Evolutionary conservation across 805 yeast species (phyloP), one percentile per base, ranked within the genome.

Genomic region (Yarrowia yakushimensis): DNA sequence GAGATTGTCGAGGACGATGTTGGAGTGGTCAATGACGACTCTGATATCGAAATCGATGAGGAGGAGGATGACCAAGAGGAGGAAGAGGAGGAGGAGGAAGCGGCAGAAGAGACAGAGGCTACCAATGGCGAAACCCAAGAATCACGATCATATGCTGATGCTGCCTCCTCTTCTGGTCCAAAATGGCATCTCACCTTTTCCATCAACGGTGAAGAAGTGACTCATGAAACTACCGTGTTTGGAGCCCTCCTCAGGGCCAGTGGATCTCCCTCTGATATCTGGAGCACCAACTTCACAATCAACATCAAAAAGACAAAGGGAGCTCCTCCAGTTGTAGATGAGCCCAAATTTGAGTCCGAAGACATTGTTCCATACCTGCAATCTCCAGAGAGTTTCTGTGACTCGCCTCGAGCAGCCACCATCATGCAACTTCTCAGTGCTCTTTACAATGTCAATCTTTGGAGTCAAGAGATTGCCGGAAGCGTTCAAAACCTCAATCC

Each of bases 181-280:
- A 65, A 72, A 27, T 76, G 78, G 76, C 72, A 78, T 59, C 74
- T 85, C 60, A 87, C 84, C 62, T 89, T 89, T 69, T 74, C 75
- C 0, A 74, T 85, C 12, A 77, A 84, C 65, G 89, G 81, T 4
- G 84, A 83, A 63, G 75, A 72, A 0, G 77, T 88, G 27, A 86
- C 90, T 2, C 77, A 77, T 37, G 88, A 82, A 59, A 83, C 88
- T 0, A 89, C 96, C 0, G 79, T 90, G 2, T 88, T 85, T 72
- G 94, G 94, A 0, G 92, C 90, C 0, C 76, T 87, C 13, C 69
- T 63, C 61, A 65, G 28, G 65, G 37, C 55, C 45, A 33, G 50
- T 68, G 60, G 66, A 57, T 37, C 42, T 46, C 62, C 54, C 2
- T 23, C 33, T 11, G 52, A 63, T 15, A 63, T 90, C 17, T 89